These are phyloP conservation scores for Luffa aegyptiaca DNA, from an alignment of 306 rosid genomes.

Conservation along the genomic window DNA sequence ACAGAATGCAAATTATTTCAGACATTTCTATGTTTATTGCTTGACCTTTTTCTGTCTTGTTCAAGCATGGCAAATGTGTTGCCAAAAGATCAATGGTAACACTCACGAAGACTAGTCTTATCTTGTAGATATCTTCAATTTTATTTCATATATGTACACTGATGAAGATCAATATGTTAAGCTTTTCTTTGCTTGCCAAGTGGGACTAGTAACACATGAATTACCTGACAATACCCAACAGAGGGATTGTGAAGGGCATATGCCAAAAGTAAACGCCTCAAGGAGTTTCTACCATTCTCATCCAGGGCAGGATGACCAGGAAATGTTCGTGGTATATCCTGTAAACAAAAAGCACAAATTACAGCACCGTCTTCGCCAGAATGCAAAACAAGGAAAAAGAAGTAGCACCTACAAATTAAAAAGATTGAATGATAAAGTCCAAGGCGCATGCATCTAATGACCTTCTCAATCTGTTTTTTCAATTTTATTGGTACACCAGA, in stretches of 20 bases:
- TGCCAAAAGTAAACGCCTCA: constrained; percentile 84
- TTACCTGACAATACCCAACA: constrained; percentile 97
- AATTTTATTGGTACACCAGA: constrained; percentile 58
- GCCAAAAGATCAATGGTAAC: neutral
- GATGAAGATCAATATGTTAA: neutral
- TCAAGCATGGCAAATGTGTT: neutral
- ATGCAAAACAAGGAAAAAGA: constrained; percentile 51
- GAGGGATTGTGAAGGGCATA: constrained; percentile 91
- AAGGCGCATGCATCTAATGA: constrained; percentile 72
- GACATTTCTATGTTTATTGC: neutral
- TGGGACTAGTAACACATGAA: neutral
- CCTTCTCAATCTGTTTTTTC: constrained; percentile 99
- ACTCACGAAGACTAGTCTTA: neutral
- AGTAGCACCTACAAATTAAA: constrained; percentile 83
- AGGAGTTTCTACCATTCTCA: constrained; percentile 71
- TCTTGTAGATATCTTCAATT: neutral
- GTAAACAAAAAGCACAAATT: constrained; percentile 27
- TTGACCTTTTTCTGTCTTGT: neutral
- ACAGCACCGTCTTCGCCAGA: constrained; percentile 35
- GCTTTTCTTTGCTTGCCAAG: neutral
- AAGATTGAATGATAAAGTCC: constrained; percentile 44
- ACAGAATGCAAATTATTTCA: neutral
- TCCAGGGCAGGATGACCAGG: constrained; percentile 98
- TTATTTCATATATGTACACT: neutral
- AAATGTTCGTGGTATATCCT: constrained; percentile 96